A percentile compares a stretch with the other conserved stretches of the same genome.
Evolutionary conservation across 73 alveolate species (phyloP).

Genomic region (Tetrahymena malaccensis): DNA sequence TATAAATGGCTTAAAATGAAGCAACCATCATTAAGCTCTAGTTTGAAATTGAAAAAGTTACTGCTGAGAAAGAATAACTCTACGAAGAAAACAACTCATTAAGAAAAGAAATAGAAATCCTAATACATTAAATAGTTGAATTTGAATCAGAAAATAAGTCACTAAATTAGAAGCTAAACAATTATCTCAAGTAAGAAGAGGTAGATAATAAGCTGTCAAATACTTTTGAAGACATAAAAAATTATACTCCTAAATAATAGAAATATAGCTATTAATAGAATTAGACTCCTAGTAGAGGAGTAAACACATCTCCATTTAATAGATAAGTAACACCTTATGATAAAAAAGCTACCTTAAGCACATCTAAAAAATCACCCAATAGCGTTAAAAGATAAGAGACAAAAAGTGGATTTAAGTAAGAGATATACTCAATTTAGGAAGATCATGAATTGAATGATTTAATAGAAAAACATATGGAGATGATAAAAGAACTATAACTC

Average conservation of each 20-base stretch:
- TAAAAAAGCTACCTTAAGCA: background rate
- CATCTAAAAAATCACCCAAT: background rate
- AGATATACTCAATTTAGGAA: background rate
- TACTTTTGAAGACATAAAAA: background rate
- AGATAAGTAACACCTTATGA: background rate
- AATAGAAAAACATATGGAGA: background rate
- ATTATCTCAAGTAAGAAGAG: background rate
- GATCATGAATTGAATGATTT: background rate
- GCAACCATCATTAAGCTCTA: background rate
- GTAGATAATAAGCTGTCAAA: background rate
- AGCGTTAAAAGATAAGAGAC: background rate
- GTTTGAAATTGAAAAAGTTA: background rate
- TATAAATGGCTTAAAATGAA: background rate
- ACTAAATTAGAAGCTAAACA: background rate
- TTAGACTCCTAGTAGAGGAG: background rate
- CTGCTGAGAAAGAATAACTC: background rate
- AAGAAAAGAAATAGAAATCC: background rate
- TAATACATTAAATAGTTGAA: background rate
- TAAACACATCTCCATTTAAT: background rate
- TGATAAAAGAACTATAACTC: background rate
- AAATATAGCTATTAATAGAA: background rate
- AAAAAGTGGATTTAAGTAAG: background rate
- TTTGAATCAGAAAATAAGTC: background rate
- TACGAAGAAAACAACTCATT: background rate
- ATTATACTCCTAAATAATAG: background rate